Evolutionary conservation across 176 grass and related monocot species (phyloP).

Genomic region (Avena insularis): DNA sequence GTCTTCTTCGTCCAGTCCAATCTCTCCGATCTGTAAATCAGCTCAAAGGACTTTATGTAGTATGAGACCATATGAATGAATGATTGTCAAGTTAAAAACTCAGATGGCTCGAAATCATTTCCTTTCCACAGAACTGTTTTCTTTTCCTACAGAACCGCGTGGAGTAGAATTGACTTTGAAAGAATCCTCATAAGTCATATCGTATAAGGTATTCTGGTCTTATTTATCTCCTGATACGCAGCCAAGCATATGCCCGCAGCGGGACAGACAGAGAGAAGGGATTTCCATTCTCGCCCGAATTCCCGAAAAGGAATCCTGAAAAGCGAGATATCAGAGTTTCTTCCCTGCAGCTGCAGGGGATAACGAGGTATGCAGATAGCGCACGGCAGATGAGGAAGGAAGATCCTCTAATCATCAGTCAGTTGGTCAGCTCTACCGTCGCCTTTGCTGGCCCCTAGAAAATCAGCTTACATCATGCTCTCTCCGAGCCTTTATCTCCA

Average conservation of each 20-base stretch:
- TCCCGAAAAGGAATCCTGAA: constrained; percentile 61
- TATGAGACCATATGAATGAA: not conserved
- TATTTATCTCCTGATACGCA: constrained; percentile 9
- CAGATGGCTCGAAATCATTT: constrained; percentile 21
- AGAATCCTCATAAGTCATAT: no score
- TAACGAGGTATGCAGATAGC: constrained; percentile 38
- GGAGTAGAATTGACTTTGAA: not conserved
- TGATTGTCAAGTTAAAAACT: not conserved
- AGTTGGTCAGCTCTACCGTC: constrained; percentile 40
- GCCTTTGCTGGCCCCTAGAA: constrained; percentile 57
- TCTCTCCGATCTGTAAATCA: constrained; percentile 26
- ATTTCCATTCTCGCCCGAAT: constrained; percentile 49
- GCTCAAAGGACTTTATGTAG: not conserved
- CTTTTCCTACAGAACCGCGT: no score
- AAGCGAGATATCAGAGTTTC: constrained; percentile 46
- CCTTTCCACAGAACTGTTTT: not conserved
- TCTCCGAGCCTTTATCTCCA: constrained; percentile 25
- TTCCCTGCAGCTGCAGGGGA: constrained; percentile 1
- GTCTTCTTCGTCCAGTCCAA: not conserved
- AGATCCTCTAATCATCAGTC: constrained; percentile 29
- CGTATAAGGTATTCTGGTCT: not conserved
- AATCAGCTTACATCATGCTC: constrained; percentile 55
- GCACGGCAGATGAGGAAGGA: not conserved
- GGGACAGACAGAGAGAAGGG: constrained; percentile 24
- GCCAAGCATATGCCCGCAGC: constrained; percentile 14